Evolutionary conservation across 2,329 filamentous ascomycete genomes (phyloP).

Genomic region (Fusarium sp.): DNA sequence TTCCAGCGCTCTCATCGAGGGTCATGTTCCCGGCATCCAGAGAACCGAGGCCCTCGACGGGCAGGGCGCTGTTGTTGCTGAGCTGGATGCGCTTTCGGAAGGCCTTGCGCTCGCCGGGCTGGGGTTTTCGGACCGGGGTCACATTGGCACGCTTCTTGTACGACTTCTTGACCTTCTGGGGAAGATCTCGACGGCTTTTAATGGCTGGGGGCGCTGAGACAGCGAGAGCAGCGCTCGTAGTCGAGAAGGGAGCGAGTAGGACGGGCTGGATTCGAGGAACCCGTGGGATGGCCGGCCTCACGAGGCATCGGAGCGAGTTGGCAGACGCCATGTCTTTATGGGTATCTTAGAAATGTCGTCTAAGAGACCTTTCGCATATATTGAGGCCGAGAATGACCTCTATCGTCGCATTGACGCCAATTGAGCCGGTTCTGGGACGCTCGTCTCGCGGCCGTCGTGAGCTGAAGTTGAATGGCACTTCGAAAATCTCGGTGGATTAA

Average conservation of each 20-base stretch:
- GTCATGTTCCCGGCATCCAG: slow-evolving; percentile 70
- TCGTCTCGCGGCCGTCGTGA: slow-evolving; percentile 45
- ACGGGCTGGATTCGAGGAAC: slow-evolving; percentile 54
- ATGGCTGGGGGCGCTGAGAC: slow-evolving; percentile 50
- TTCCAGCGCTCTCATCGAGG: slow-evolving; percentile 70
- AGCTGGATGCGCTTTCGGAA: slow-evolving; percentile 90
- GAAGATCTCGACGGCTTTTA: slow-evolving; percentile 56
- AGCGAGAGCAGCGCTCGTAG: slow-evolving; percentile 49
- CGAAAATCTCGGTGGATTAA: slow-evolving; percentile 51
- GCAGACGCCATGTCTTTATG: slow-evolving; percentile 55
- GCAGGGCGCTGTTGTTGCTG: slow-evolving; percentile 92
- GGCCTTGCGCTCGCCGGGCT: slow-evolving; percentile 86
- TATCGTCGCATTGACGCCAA: slow-evolving; percentile 51
- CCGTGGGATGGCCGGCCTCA: slow-evolving; percentile 54
- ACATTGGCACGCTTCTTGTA: slow-evolving; percentile 68
- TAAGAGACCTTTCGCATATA: slow-evolving; percentile 19
- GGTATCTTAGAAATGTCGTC: background rate
- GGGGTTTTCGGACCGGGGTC: slow-evolving; percentile 69
- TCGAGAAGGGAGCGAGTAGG: slow-evolving; percentile 61
- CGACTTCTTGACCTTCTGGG: slow-evolving; percentile 60
- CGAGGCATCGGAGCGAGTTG: slow-evolving; percentile 61
- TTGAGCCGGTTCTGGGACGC: slow-evolving; percentile 47
- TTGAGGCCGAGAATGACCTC: slow-evolving; percentile 8
- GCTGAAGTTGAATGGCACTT: slow-evolving; percentile 45
- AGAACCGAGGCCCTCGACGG: slow-evolving; percentile 77